Base-by-base conservation (phyloP, 1,284 basidiomycete species). In the Tetrapyrgos nigripes region DNA sequence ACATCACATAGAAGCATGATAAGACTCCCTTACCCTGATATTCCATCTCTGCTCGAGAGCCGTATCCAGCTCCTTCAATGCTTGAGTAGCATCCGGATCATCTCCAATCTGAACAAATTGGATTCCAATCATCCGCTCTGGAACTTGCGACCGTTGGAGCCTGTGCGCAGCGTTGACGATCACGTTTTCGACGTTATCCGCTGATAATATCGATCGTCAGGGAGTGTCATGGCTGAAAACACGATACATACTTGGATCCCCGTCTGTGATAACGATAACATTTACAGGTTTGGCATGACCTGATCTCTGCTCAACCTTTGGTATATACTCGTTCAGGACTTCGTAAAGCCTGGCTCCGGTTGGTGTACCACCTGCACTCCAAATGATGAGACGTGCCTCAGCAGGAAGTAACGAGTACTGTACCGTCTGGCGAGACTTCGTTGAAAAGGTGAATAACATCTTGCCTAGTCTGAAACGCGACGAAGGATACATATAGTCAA, bases 101-200 rank as follows among this genome's bases (percentile, higher is more conserved):
- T 76, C 71, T 0, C 83, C 83, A 43, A 85, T 78, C 59, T 86
- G 83, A 44, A 83, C 77, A 60, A 85, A 84, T 35, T 82, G 80
- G 31, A 86, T 75, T 28, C 82, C 79, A 26, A 85, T 73, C 65
- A 67, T 78, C 61, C 68, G 70, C 35, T 57, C 61, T 33, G 71
- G 75, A 46, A 79, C 69, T 13, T 68, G 64, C 3, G 66, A 68
- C 19, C 64, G 64, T 58, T 86, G 83, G 24, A 87, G 73, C 23
- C 84, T 75, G 29, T 75, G 71, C 0, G 85, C 84, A 1, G 74
- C 74, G 0, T 76, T 69, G 2, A 83, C 72, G 43, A 88, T 85
- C 1, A 81, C 79, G 4, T 67, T 69, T 58, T 77, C 76, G 1
- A 81, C 78, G 21, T 84, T 80, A 62, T 88, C 86, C 14, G 81